phyloP scores from a whole-genome alignment of 495 filamentous ascomycete genomes.

The Astrocystis sublimbata region DNA sequence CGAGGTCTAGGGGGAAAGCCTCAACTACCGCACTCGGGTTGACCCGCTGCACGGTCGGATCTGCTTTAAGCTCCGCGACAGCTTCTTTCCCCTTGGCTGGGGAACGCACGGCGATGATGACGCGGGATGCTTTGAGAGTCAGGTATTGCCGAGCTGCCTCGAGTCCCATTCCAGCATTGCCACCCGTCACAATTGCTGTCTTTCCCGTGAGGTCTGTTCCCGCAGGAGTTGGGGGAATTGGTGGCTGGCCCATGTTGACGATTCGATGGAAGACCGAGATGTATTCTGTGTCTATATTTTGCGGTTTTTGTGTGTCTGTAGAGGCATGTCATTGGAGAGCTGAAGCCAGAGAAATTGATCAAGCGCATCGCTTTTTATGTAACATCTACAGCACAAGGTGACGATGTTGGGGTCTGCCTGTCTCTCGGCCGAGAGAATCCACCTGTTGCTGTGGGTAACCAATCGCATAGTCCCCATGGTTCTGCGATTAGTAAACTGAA shows the following conservation, averaged over 20 bases:
- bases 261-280: not conserved
- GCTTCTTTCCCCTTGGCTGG: conserved; percentile 39
- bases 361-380: too few species aligned
- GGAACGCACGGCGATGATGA: conserved; percentile 47
- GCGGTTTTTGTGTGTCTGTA: not conserved
- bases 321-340: not conserved
- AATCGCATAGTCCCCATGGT: not conserved
- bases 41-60: conserved; percentile 1
- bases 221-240: not conserved
- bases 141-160: conserved; percentile 46
- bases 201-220: conserved; percentile 23
- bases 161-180: conserved; percentile 52
- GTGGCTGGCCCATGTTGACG: not conserved
- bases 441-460: not conserved
- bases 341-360: not conserved
- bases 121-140: conserved; percentile 37
- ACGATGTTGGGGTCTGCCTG: not conserved
- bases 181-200: conserved; percentile 53
- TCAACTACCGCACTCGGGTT: conserved; percentile 33
- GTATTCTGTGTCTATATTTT: not conserved
- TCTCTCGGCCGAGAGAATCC: conserved; percentile 1
- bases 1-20: conserved; percentile 54
- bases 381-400: too few species aligned
- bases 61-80: conserved; percentile 37
- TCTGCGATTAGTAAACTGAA: not conserved